Base-by-base conservation (phyloP, 2,329 filamentous ascomycete species). In the Beauveria sp. region DNA sequence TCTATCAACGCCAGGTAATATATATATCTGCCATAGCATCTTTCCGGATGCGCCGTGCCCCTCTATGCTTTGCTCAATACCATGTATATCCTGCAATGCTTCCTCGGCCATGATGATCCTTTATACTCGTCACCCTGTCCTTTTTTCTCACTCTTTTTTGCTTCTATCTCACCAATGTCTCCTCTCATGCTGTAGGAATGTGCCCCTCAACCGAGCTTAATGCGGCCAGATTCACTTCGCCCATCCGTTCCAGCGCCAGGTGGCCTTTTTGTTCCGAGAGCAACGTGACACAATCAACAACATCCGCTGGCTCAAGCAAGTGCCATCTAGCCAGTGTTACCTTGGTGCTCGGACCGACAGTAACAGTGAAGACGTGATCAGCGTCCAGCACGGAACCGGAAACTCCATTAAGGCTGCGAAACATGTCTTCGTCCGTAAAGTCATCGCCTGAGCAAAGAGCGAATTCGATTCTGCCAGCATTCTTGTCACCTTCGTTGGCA, bases 391-490 rank as follows among this genome's bases (percentile, higher is more conserved):
- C 87, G 71, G 70, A 82, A 73, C 77, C 81, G 2, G 79, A 81
- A 5, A 83, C 73, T 0, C 77, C 79, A 68, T 86, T 86, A 50
- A 98, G 82, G 16, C 91, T 88, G 61, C 91, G 89, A 84, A 98
- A 98, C 85, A 88, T 87, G 88, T 96, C 93, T 82, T 99, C 95
- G 72, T 99, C 95, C 6, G 95, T 99, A 68, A 95, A 96, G 71
- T 99, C 95, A 74, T 99, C 95, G 48, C 95, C 95, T 64, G 93
- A 78, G 74, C 95, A 99, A 57, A 98, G 81, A 12, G 96, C 87
- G 70, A 98, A 97, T 67, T 93, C 91, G 0, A 93, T 84, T 59
- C 83, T 83, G 56, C 85, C 75, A 5, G 72, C 68, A 28, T 70
- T 70, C 5, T 69, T 68, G 54, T 75, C 79, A 3, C 78, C 78